Conservation (phyloP, 371 early-diverging fungal genomes). For the Circinella minor region DNA sequence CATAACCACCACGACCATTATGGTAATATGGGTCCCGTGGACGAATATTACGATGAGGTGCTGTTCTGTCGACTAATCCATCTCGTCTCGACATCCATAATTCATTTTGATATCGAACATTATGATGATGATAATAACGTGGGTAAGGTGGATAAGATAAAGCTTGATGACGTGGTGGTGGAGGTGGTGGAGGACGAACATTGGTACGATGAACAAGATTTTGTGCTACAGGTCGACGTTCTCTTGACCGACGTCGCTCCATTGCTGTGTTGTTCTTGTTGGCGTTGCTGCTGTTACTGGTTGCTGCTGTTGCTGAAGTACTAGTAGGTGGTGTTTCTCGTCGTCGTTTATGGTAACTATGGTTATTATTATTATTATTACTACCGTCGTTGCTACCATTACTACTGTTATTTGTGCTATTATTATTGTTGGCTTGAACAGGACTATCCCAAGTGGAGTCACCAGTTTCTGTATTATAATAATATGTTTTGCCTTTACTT, state of each 20-base stretch:
- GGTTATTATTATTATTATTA: background rate
- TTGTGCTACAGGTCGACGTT: constrained; percentile 2
- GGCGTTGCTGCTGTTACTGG: background rate
- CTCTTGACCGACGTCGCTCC: constrained; percentile 3
- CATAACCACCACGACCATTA: background rate
- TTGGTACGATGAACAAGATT: background rate
- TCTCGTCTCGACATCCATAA: constrained; percentile 3
- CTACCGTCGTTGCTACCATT: background rate
- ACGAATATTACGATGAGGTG: background rate
- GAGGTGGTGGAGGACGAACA: background rate
- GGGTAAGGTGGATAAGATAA: background rate
- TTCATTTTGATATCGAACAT: background rate
- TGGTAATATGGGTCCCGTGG: constrained; percentile 5
- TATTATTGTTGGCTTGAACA: background rate
- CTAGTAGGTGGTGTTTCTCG: background rate
- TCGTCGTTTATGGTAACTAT: background rate
- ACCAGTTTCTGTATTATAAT: constrained; percentile 21
- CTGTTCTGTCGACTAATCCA: constrained; percentile 6
- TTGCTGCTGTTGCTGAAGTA: background rate
- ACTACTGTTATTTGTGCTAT: background rate
- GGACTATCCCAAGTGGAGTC: constrained; percentile 19
- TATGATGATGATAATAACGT: constrained; percentile 6
- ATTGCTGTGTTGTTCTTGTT: background rate
- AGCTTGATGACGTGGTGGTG: background rate
- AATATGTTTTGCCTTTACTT: constrained; percentile 21